Evolutionary conservation across 2,329 filamentous ascomycete species (phyloP).

Genomic region (Paecilomyces dactylethromorphus): DNA sequence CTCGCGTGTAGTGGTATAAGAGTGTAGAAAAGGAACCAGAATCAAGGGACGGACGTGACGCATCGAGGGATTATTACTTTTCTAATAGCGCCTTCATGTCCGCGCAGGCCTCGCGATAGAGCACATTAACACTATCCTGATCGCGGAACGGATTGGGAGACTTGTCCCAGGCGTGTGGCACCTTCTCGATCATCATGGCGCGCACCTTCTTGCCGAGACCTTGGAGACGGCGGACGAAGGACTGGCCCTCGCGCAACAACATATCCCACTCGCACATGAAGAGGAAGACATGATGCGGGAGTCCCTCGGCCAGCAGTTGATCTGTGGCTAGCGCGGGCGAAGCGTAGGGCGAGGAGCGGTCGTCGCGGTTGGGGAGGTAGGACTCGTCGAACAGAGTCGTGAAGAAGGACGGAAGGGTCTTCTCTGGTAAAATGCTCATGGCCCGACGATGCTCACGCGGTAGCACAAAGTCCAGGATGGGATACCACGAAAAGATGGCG

Average conservation of each 20-base stretch:
- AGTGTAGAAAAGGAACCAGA: neutral
- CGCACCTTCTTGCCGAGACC: slow-evolving; percentile 38
- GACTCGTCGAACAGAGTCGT: slow-evolving; percentile 44
- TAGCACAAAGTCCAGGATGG: slow-evolving; percentile 55
- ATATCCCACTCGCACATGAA: slow-evolving; percentile 63
- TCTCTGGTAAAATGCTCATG: slow-evolving; percentile 47
- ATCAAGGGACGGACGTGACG: neutral
- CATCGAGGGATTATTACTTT: slow-evolving; percentile 11
- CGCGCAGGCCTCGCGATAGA: slow-evolving; percentile 38
- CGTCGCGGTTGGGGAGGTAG: slow-evolving; percentile 39
- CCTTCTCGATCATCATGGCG: slow-evolving; percentile 40
- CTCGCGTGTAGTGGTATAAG: neutral
- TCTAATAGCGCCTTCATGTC: slow-evolving; percentile 38
- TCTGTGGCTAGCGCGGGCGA: slow-evolving; percentile 52
- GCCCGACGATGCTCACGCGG: slow-evolving; percentile 53
- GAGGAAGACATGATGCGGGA: slow-evolving; percentile 56
- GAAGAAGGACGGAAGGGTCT: slow-evolving; percentile 42
- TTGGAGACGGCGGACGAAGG: slow-evolving; percentile 36
- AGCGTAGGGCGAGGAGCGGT: slow-evolving; percentile 53
- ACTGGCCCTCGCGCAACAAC: slow-evolving; percentile 54
- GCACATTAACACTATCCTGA: slow-evolving; percentile 33
- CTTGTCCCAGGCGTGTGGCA: slow-evolving; percentile 45
- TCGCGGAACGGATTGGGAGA: slow-evolving; percentile 42
- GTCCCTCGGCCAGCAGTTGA: slow-evolving; percentile 44
- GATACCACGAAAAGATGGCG: slow-evolving; percentile 57